Percentiles rank a stretch among this genome's conserved stretches.
These are phyloP conservation scores for Trichocladium uniseriatum DNA, from an alignment of 495 filamentous ascomycete species.

Conservation along the genomic window DNA sequence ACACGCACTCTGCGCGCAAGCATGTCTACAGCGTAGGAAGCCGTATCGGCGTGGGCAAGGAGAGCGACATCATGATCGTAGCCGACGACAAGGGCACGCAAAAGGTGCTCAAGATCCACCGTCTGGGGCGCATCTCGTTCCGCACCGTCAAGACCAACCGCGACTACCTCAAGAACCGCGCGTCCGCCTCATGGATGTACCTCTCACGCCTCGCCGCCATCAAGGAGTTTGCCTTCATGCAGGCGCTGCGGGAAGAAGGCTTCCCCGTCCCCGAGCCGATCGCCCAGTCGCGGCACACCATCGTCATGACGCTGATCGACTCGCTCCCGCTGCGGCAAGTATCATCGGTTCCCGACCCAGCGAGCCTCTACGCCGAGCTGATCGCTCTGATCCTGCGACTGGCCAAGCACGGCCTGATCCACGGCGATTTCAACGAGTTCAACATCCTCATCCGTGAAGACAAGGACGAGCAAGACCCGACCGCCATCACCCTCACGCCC, in stretches of 20 bases:
- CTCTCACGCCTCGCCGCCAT: slow-evolving; percentile 84
- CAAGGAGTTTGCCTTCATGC: slow-evolving; percentile 92
- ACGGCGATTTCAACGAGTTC: slow-evolving; percentile 99
- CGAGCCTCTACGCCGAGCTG: slow-evolving; percentile 73
- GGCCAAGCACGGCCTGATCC: slow-evolving; percentile 83
- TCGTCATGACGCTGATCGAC: slow-evolving; percentile 88
- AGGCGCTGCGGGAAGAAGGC: slow-evolving; percentile 65
- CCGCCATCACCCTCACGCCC: slow-evolving; percentile 43
- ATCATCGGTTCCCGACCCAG: slow-evolving; percentile 65
- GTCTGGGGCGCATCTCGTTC: slow-evolving; percentile 93
- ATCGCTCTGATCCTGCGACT: slow-evolving; percentile 79
- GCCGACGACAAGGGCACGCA: slow-evolving; percentile 57
- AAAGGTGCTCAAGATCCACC: slow-evolving; percentile 78
- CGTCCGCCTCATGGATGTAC: slow-evolving; percentile 84
- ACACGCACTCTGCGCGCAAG: slow-evolving; percentile 70
- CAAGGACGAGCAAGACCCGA: slow-evolving; percentile 22
- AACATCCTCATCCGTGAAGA: slow-evolving; percentile 88
- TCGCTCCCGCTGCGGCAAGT: slow-evolving; percentile 84
- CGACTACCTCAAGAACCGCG: slow-evolving; percentile 82
- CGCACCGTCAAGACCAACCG: slow-evolving; percentile 90
- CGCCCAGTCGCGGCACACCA: slow-evolving; percentile 80
- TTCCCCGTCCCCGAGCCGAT: slow-evolving; percentile 86
- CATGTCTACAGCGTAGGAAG: slow-evolving; percentile 84
- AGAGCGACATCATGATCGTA: slow-evolving; percentile 91
- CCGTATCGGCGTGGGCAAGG: slow-evolving; percentile 94